Evolutionary conservation across 768 basidiomycete genomes (phyloP), one percentile per base, ranked within the genome.

Genomic region (Flagelloscypha sp.): DNA sequence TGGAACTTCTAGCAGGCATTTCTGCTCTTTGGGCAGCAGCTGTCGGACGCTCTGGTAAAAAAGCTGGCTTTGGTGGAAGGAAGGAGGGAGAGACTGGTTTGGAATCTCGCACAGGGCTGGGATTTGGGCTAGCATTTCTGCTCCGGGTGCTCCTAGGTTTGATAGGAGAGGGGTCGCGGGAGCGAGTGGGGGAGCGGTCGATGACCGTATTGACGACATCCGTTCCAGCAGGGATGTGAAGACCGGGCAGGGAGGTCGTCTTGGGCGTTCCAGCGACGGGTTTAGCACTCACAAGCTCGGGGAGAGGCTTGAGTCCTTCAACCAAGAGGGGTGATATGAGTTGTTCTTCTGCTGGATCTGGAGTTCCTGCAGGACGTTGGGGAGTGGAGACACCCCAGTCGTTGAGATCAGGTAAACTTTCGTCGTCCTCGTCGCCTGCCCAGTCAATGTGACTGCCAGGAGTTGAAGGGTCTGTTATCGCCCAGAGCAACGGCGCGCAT

Each of bases 341-440:
- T 29, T 67, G 66, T 29, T 35, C 45, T 25, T 53, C 46, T 54
- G 48, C 50, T 52, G 55, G 42, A 45, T 56, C 36, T 10, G 30
- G 29, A 5, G 27, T 28, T 20, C 38, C 39, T 4, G 48, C 20
- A 15, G 44, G 39, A 28, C 27, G 42, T 36, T 58, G 55, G 13
- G 55, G 57, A 12, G 76, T 64, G 13, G 66, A 66, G 29, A 86
- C 72, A 13, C 79, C 84, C 87, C 87, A 90, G 50, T 90, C 87
- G 51, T 89, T 75, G 18, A 90, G 65, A 56, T 86, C 84, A 5
- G 87, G 86, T 2, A 90, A 62, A 42, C 72, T 77, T 41, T 74
- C 72, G 48, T 82, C 80, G 43, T 89, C 85, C 38, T 90, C 86
- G 45, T 88, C 84, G 23, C 80, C 81, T 27, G 87, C 87, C 87